A percentile compares a stretch with the other conserved stretches of the same genome.
Conservation (phyloP, 345 rosid species). For the Anastatica hierochuntica region DNA sequence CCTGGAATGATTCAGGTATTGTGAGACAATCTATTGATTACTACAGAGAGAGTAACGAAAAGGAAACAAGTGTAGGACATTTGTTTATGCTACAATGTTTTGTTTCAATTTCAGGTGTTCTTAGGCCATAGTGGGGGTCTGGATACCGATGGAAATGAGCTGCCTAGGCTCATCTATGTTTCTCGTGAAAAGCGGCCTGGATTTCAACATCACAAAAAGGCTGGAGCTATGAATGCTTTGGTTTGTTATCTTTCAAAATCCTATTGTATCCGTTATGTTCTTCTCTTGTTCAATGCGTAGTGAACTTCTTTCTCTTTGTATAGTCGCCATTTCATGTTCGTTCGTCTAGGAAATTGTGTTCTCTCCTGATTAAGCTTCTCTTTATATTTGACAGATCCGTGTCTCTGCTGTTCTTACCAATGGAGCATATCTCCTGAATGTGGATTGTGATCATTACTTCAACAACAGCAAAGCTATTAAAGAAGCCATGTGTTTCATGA, state of each 20-base stretch:
- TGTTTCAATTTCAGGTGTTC: constrained; percentile 52
- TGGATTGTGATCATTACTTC: constrained; percentile 99
- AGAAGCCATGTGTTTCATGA: constrained; percentile 99
- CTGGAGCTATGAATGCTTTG: constrained; percentile 99
- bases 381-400: constrained; percentile 60
- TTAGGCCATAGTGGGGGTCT: constrained; percentile 97
- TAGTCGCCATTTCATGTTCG: not conserved
- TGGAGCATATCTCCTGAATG: constrained; percentile 96
- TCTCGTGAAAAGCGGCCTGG: constrained; percentile 99
- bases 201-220: constrained; percentile 99
- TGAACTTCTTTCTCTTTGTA: not conserved
- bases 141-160: constrained; percentile 96
- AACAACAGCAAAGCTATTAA: constrained; percentile 95
- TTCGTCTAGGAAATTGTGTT: not conserved
- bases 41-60: not conserved
- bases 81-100: not conserved
- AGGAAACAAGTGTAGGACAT: not conserved
- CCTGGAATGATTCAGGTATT: constrained; percentile 99
- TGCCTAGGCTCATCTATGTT: constrained; percentile 98
- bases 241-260: constrained; percentile 35
- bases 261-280: not conserved
- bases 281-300: constrained; percentile 1
- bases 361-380: constrained; percentile 16
- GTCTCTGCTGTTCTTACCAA: constrained; percentile 98
- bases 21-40: not conserved